phyloP scores from a whole-genome alignment of 305 asterid species.

The Coffea humblotiana region DNA sequence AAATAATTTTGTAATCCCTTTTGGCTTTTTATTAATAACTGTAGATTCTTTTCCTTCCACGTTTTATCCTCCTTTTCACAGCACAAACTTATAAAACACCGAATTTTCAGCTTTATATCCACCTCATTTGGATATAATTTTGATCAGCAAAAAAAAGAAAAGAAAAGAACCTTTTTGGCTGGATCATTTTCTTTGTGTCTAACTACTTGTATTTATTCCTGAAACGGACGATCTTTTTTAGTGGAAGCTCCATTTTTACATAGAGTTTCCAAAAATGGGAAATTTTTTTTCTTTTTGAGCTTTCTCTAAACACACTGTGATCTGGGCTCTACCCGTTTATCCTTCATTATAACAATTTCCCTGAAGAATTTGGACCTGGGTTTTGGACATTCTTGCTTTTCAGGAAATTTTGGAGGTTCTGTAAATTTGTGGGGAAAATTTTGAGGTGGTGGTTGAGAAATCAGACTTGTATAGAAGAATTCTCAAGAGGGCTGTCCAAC shows the following conservation, averaged over 20 bases:
- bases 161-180: conserved; percentile 31
- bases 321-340: conserved; percentile 21
- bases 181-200: conserved; percentile 37
- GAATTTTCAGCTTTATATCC: conserved; percentile 32
- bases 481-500: conserved; percentile 15
- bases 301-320: conserved; percentile 27
- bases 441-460: conserved; percentile 16
- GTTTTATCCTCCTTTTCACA: conserved; percentile 7
- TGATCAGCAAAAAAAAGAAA: conserved; percentile 14
- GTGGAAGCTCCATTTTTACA: conserved; percentile 10
- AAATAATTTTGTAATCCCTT: not conserved
- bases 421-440: conserved; percentile 17
- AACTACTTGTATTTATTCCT: conserved; percentile 24
- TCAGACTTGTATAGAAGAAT: conserved; percentile 11
- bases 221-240: conserved; percentile 9
- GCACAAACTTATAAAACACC: conserved; percentile 18
- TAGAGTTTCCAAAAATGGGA: not conserved
- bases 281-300: conserved; percentile 18
- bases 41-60: conserved; percentile 2
- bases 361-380: conserved; percentile 32
- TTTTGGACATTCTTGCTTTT: conserved; percentile 25
- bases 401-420: conserved; percentile 27
- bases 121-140: conserved; percentile 27
- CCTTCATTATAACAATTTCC: conserved; percentile 37
- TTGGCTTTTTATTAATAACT: not conserved